phyloP scores from a whole-genome alignment of 768 basidiomycete species.

The Hygrocybe punicea region DNA sequence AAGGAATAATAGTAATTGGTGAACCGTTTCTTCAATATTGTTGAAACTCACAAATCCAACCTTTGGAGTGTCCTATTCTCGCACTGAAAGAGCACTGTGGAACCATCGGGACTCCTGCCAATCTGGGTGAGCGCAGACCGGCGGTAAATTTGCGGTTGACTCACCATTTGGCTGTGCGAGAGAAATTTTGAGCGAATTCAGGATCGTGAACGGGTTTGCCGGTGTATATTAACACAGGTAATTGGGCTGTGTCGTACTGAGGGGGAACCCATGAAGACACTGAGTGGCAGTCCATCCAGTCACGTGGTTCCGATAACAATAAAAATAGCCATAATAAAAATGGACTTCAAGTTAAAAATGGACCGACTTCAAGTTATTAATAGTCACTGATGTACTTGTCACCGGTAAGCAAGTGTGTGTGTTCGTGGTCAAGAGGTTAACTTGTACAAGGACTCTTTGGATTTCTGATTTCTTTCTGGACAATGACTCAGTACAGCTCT shows the following conservation, averaged over 20 bases:
- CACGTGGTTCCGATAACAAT: neutral
- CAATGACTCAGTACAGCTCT: no score
- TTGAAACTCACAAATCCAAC: conserved; percentile 44
- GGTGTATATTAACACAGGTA: conserved; percentile 13
- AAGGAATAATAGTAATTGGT: conserved; percentile 3
- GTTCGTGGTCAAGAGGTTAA: no score
- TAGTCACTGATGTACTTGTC: no score
- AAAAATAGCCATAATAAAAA: no score
- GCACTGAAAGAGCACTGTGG: conserved; percentile 60
- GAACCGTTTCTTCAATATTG: neutral
- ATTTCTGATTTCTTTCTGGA: no score
- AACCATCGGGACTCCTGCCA: conserved; percentile 73
- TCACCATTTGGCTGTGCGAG: conserved; percentile 55
- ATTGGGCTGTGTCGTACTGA: conserved; percentile 21
- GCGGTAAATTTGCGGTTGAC: neutral
- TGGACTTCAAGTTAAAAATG: no score
- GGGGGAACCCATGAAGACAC: conserved; percentile 16
- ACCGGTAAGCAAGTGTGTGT: no score
- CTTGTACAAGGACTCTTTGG: no score
- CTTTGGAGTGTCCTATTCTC: conserved; percentile 67
- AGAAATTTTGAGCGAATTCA: conserved; percentile 44
- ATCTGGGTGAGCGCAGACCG: neutral
- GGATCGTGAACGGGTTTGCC: conserved; percentile 21
- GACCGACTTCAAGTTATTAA: no score
- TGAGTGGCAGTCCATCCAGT: neutral